Evolutionary conservation across 1,284 basidiomycete genomes (phyloP).

Genomic region (Cystobasidium sp.): DNA sequence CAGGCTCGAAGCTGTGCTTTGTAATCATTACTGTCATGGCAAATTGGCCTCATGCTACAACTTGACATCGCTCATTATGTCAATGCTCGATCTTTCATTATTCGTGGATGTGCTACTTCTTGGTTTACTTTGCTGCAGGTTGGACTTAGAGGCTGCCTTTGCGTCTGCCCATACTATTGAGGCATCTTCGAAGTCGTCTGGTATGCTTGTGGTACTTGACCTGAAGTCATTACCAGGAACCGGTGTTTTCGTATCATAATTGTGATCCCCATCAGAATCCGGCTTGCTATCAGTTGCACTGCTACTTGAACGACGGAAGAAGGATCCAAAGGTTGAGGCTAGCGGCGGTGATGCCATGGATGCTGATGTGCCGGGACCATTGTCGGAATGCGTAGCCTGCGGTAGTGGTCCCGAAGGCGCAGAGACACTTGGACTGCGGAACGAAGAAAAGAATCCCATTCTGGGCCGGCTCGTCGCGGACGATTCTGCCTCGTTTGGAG

Average conservation of each 20-base stretch:
- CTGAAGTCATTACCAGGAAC: not conserved
- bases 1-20: not conserved
- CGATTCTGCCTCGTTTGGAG: not conserved
- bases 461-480: not conserved
- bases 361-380: not conserved
- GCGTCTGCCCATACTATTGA: constrained; percentile 11
- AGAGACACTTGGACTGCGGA: constrained; percentile 9
- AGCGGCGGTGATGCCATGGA: constrained; percentile 1
- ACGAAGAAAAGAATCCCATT: constrained; percentile 25
- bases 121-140: not conserved
- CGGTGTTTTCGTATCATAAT: not conserved
- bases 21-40: too few relatives aligned
- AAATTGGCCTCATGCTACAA: constrained; percentile 6
- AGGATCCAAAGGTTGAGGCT: constrained; percentile 17
- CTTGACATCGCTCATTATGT: constrained; percentile 36
- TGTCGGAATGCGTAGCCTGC: not conserved
- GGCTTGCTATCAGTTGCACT: not conserved
- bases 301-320: constrained; percentile 29
- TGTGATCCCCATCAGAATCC: not conserved
- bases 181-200: constrained; percentile 19
- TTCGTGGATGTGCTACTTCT: not conserved
- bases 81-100: constrained; percentile 11
- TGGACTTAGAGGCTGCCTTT: not conserved
- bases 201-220: not conserved
- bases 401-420: not conserved